Evolutionary conservation across 371 early-diverging fungal genomes (phyloP).

Genomic region (Rhizopus sp.): DNA sequence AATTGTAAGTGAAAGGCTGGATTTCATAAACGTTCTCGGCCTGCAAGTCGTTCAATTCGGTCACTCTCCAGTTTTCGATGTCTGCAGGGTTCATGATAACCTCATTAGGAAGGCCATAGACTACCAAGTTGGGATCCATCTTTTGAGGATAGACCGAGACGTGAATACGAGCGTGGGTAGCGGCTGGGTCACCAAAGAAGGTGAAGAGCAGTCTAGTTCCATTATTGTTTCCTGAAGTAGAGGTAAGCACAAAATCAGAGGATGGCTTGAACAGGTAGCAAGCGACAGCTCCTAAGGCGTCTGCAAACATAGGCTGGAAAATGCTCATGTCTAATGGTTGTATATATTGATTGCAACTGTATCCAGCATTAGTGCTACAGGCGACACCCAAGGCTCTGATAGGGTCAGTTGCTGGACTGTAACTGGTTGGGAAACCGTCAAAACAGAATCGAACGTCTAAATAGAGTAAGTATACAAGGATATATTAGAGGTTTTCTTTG

Average conservation of each 20-base stretch:
- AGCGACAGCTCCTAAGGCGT: conserved; percentile 39
- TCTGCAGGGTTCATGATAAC: conserved; percentile 27
- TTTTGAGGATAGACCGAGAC: conserved; percentile 43
- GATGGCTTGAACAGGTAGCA: conserved; percentile 46
- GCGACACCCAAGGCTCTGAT: conserved; percentile 31
- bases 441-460: conserved; percentile 52
- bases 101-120: conserved; percentile 32
- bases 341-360: conserved; percentile 31
- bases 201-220: conserved; percentile 46
- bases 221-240: conserved; percentile 45
- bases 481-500: not conserved
- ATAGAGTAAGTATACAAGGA: conserved; percentile 2
- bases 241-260: conserved; percentile 31
- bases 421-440: conserved; percentile 36
- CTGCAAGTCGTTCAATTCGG: conserved; percentile 46
- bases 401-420: conserved; percentile 11
- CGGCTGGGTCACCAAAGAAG: conserved; percentile 38
- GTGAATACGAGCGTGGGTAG: conserved; percentile 40
- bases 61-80: conserved; percentile 38
- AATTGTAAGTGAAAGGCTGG: conserved; percentile 43
- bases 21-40: conserved; percentile 40
- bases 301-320: conserved; percentile 39
- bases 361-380: conserved; percentile 45
- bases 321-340: conserved; percentile 36
- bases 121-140: conserved; percentile 47